Percentiles rank a stretch among this genome's conserved stretches.
Evolutionary conservation across 225 moss, liverwort and hornwort species (phyloP).

Genomic region (Asterella californica): DNA sequence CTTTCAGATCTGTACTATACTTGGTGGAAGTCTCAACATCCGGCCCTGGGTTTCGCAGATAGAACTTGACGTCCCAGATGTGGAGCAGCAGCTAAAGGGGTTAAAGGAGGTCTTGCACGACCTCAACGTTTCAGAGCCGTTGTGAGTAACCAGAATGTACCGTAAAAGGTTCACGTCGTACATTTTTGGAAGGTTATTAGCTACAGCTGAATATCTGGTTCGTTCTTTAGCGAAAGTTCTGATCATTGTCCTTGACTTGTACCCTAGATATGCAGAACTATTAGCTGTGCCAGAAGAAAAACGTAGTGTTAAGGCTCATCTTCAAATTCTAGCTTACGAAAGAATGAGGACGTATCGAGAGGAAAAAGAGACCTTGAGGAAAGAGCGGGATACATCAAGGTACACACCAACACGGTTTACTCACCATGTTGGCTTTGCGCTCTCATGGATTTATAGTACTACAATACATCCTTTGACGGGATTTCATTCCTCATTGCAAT

Average conservation of each 20-base stretch:
- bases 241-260: neutral
- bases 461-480: too few species aligned
- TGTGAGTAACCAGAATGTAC: constrained; percentile 36
- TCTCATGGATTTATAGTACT: neutral
- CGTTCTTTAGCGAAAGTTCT: neutral
- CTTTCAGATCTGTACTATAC: neutral
- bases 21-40: neutral
- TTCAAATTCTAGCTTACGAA: constrained; percentile 63
- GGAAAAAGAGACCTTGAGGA: constrained; percentile 51
- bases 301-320: constrained; percentile 59
- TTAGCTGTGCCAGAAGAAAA: constrained; percentile 50
- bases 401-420: constrained; percentile 12
- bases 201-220: neutral
- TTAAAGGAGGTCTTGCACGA: constrained; percentile 63
- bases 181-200: too few species aligned
- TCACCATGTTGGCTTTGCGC: neutral
- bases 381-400: constrained; percentile 71
- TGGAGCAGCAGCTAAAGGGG: constrained; percentile 62
- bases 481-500: too few species aligned
- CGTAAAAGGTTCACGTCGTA: neutral
- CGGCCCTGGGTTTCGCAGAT: constrained; percentile 40
- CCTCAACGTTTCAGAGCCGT: constrained; percentile 54
- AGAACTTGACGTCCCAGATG: constrained; percentile 62
- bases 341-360: constrained; percentile 44
- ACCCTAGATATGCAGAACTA: constrained; percentile 64